phyloP scores from a whole-genome alignment of 1,284 basidiomycete species.

The Cystobasidiaceae sp. region DNA sequence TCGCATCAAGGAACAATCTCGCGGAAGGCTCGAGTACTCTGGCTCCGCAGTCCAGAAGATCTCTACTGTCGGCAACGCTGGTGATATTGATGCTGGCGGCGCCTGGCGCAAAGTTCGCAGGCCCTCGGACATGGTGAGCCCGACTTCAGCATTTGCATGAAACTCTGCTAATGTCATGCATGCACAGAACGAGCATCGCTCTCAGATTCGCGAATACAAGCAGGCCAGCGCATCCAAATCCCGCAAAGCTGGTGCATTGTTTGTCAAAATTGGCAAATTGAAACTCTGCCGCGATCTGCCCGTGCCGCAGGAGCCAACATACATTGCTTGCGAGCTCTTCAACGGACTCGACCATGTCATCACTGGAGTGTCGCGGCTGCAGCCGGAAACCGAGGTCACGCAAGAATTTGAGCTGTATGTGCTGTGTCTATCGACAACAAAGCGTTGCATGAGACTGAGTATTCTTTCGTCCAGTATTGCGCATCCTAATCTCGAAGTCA shows the following conservation, averaged over 20 bases:
- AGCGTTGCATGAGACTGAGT: neutral
- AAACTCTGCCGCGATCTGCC: slow-evolving; percentile 10
- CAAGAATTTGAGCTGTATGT: slow-evolving; percentile 28
- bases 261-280: slow-evolving; percentile 29
- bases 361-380: slow-evolving; percentile 3
- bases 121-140: slow-evolving; percentile 21
- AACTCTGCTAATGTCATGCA: neutral
- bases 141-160: neutral
- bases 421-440: neutral
- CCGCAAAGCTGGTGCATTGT: slow-evolving; percentile 11
- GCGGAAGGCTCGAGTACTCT: slow-evolving; percentile 7
- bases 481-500: slow-evolving; percentile 21
- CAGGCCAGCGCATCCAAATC: slow-evolving; percentile 24
- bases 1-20: slow-evolving; percentile 16
- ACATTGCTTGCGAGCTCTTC: slow-evolving; percentile 15
- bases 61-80: slow-evolving; percentile 20
- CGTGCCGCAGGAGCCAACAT: slow-evolving; percentile 6
- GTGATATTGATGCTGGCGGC: slow-evolving; percentile 23
- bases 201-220: slow-evolving; percentile 27
- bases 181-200: slow-evolving; percentile 21
- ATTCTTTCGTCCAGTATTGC: slow-evolving; percentile 3
- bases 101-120: slow-evolving; percentile 22
- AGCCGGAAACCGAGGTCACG: slow-evolving; percentile 1
- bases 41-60: slow-evolving; percentile 2
- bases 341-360: slow-evolving; percentile 19